Conservation (phyloP, 306 rosid species). For the Bauhinia variegata region DNA sequence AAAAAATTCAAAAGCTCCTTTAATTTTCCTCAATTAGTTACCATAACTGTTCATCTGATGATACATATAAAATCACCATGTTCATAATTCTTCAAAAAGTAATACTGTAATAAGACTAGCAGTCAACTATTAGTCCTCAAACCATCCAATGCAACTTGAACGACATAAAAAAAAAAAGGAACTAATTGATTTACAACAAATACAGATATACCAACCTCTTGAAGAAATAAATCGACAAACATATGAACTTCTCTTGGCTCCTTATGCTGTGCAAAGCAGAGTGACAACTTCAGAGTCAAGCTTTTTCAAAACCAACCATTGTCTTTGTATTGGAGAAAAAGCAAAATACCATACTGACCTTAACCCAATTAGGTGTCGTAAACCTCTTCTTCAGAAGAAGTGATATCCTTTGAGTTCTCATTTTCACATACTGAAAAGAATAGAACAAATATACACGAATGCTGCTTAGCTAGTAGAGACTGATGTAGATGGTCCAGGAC, state of each 20-base stretch:
- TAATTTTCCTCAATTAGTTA: conserved; percentile 30
- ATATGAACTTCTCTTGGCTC: conserved; percentile 98
- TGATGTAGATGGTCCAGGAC: no score
- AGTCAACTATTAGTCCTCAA: conserved; percentile 14
- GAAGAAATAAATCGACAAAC: conserved; percentile 90
- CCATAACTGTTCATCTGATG: conserved; percentile 17
- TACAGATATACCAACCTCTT: conserved; percentile 69
- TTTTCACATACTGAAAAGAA: conserved; percentile 72
- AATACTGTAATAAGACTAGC: conserved; percentile 10
- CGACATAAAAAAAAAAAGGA: conserved; percentile 8
- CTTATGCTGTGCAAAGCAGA: conserved; percentile 74
- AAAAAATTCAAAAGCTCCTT: conserved; percentile 27
- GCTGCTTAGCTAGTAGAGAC: conserved; percentile 6
- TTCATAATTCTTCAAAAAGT: conserved; percentile 5
- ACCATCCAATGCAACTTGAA: conserved; percentile 24
- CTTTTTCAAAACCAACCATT: conserved; percentile 26
- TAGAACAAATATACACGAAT: conserved; percentile 27
- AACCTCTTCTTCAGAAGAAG: conserved; percentile 87
- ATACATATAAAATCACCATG: conserved; percentile 12
- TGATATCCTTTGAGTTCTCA: conserved; percentile 84
- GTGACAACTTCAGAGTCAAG: conserved; percentile 33
- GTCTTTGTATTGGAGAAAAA: conserved; percentile 12
- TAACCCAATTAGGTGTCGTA: conserved; percentile 86
- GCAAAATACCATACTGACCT: conserved; percentile 58
- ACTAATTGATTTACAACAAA: background rate